Conservation (phyloP, 257 asterid genomes). For the Lithospermum erythrorhizon region DNA sequence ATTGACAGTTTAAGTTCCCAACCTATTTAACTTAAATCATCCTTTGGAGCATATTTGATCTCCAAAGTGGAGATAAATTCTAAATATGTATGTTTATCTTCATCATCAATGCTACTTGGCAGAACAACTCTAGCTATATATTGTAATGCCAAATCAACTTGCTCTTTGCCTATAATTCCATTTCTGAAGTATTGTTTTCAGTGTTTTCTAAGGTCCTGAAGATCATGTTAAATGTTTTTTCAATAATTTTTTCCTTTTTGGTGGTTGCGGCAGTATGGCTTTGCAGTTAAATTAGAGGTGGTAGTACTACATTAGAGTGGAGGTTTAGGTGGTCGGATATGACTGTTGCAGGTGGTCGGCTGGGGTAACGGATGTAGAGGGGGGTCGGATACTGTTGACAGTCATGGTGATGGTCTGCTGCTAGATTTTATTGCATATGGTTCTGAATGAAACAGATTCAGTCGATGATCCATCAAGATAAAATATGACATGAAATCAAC, state of each 20-base stretch:
- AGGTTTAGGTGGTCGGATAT: not conserved
- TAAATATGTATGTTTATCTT: not conserved
- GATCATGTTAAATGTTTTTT: not conserved
- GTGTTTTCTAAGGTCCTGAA: not conserved
- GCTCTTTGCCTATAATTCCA: not conserved
- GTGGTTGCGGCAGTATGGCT: not conserved
- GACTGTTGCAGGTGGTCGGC: too few species aligned
- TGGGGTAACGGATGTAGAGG: too few species aligned
- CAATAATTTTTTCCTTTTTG: too few species aligned
- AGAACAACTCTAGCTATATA: not conserved
- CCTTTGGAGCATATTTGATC: not conserved
- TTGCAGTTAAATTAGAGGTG: not conserved
- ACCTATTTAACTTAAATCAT: not conserved
- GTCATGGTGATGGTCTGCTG: not conserved
- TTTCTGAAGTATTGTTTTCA: not conserved
- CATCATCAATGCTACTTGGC: not conserved
- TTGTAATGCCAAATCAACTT: not conserved
- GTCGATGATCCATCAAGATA: too few species aligned
- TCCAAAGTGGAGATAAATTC: not conserved
- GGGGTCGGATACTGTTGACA: not conserved
- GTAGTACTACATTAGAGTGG: not conserved
- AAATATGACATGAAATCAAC: too few species aligned
- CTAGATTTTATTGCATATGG: too few species aligned
- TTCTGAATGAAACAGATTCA: too few species aligned
- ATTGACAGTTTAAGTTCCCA: not conserved